Evolutionary conservation across 2,329 filamentous ascomycete species (phyloP), one percentile per base, ranked within the genome.

Genomic region (Sporothrix pallida): DNA sequence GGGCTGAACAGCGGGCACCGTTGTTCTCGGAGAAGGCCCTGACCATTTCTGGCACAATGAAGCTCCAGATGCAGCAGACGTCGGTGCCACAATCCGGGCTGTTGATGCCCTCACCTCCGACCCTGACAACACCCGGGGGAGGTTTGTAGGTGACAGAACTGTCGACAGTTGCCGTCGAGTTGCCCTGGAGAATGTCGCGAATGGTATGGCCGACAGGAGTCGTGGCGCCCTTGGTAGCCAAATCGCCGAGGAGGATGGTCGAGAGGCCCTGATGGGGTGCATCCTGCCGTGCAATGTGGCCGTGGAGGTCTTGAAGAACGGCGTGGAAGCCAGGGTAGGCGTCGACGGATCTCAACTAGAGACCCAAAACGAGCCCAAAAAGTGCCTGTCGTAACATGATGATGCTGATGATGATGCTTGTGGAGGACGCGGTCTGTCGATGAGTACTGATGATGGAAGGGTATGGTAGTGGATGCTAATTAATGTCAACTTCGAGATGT

Each of bases 1-100:
- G 74, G 2, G 65, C 79, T 3, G 78, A 77, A 9, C 76, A 77
- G 42, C 70, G 72, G 15, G 23, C 15, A 17, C 72, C 67, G 13
- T 52, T 74, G 74, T 13, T 77, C 78, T 8, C 78, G 75, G 58
- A 52, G 75, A 85, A 86, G 8, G 78, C 72, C 0, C 44, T 42
- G 31, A 77, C 79, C 79, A 86, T 80, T 17, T 83, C 80, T 10
- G 77, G 73, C 52, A 80, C 79, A 65, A 86, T 78, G 69, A 82
- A 80, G 46, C 78, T 81, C 84, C 84, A 86, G 69, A 83, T 77
- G 72, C 84, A 81, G 76, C 80, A 81, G 1, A 76, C 76, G 73
- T 80, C 78, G 3, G 60, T 68, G 4, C 52, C 72, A 67, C 80
- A 81, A 1, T 77, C 78, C 0, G 75, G 69, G 7, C 80, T 79